These are phyloP conservation scores for Bifiguratus adelaidae DNA, from an alignment of 192 early-diverging fungal species.

Conservation along the genomic window DNA sequence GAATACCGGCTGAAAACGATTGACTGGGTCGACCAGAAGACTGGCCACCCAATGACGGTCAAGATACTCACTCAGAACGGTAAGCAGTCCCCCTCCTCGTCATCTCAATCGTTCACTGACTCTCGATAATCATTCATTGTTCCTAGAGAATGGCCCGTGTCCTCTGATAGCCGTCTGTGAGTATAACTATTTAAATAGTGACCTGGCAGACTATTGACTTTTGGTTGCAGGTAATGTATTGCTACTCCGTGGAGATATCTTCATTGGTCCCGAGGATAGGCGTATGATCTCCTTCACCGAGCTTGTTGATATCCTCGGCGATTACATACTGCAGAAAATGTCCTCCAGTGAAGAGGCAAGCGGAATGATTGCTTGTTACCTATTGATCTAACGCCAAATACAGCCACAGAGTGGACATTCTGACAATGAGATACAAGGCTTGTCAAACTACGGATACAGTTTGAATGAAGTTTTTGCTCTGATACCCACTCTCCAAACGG, in stretches of 20 bases:
- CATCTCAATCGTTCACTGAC: background rate
- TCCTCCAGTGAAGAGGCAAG: conserved; percentile 30
- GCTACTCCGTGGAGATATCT: conserved; percentile 56
- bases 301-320: conserved; percentile 61
- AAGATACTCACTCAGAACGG: conserved; percentile 84
- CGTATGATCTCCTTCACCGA: conserved; percentile 53
- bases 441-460: too few species aligned
- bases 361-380: conserved; percentile 39
- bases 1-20: conserved; percentile 70
- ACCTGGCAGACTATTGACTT: too few species aligned
- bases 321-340: too few species aligned
- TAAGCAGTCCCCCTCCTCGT: conserved; percentile 7
- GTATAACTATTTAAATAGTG: too few species aligned
- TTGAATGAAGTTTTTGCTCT: too few species aligned
- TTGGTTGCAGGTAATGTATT: conserved; percentile 82
- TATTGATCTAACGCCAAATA: too few species aligned
- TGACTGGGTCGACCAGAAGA: conserved; percentile 43
- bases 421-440: too few species aligned
- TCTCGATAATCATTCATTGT: background rate
- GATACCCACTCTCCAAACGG: conserved; percentile 45
- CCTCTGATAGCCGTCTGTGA: conserved; percentile 69
- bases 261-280: conserved; percentile 36
- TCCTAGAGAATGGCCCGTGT: conserved; percentile 80
- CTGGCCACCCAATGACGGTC: conserved; percentile 31
- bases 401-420: too few species aligned